Base-by-base conservation (phyloP, 768 basidiomycete species). In the Omphalotus guepiniiformis region DNA sequence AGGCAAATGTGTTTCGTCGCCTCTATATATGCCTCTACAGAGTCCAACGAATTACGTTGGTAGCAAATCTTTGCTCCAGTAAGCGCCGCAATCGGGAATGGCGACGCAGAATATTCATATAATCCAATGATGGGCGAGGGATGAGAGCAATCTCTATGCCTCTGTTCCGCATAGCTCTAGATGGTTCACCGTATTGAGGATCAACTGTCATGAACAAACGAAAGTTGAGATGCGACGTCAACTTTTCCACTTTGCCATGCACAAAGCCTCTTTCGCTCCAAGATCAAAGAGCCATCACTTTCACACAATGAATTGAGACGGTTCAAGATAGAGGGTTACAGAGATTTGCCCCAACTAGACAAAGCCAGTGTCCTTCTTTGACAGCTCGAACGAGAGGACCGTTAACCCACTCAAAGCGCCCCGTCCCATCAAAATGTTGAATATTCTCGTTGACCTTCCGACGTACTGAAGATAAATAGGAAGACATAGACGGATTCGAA, bases 151-250 rank as follows among this genome's bases (percentile, higher is more conserved):
- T 76, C 64, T 99, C 96, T 28, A 96, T 72, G 13, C 95, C 95
- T 48, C 96, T 82, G 66, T 99, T 99, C 21, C 96, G 86, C 96
- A 99, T 99, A 2, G 96, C 96, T 29, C 96, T 78, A 1, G 96
- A 98, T 9, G 98, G 71, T 65, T 99, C 96, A 37, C 96, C 96
- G 52, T 85, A 77, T 52, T 85, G 83, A 23, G 92, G 88, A 60
- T 99, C 91, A 42, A 94, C 82, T 2, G 84, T 80, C 93, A 99
- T 95, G 67, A 98, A 87, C 4, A 99, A 71, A 22, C 94, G 79
- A 69, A 99, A 99, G 55, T 85, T 73, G 2, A 86, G 82, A 61
- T 98, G 94, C 2, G 96, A 94, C 34, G 65, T 71, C 52, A 98
- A 67, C 42, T 82, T 63, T 55, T 92, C 81, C 2, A 93, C 80